Evolutionary conservation across 2,329 filamentous ascomycete genomes (phyloP).

Genomic region (Dactylonectria macrodidyma): DNA sequence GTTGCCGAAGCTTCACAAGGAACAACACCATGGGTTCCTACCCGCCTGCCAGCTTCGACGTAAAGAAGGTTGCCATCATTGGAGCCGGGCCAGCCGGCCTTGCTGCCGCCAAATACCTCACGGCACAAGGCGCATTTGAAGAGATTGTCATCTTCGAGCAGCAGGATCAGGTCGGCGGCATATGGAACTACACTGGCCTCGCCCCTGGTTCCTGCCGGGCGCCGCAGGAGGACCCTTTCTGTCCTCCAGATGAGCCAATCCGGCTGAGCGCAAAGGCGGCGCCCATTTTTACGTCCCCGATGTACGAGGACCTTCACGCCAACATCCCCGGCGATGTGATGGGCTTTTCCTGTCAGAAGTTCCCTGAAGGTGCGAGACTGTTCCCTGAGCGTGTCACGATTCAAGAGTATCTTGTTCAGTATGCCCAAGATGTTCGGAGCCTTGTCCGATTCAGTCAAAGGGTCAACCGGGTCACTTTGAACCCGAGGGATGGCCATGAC

Average conservation of each 20-base stretch:
- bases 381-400: conserved; percentile 83
- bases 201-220: conserved; percentile 66
- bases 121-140: conserved; percentile 77
- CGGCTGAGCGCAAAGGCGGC: conserved; percentile 57
- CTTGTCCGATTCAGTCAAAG: conserved; percentile 80
- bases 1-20: conserved; percentile 5
- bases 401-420: conserved; percentile 80
- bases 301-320: conserved; percentile 87
- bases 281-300: conserved; percentile 82
- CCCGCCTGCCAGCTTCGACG: conserved; percentile 57
- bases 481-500: conserved; percentile 51
- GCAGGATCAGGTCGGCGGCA: conserved; percentile 80
- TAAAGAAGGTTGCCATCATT: conserved; percentile 80
- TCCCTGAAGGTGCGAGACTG: conserved; percentile 75
- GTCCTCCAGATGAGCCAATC: conserved; percentile 74
- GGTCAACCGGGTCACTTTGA: conserved; percentile 71
- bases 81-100: conserved; percentile 88
- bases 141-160: conserved; percentile 87
- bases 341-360: conserved; percentile 81
- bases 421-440: conserved; percentile 76
- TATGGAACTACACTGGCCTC: conserved; percentile 83
- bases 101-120: conserved; percentile 84
- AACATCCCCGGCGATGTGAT: conserved; percentile 90
- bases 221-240: conserved; percentile 78
- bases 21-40: conserved; percentile 50